These are phyloP conservation scores for Solanum hybrid DNA, from an alignment of 305 asterid genomes.

Conservation along the genomic window DNA sequence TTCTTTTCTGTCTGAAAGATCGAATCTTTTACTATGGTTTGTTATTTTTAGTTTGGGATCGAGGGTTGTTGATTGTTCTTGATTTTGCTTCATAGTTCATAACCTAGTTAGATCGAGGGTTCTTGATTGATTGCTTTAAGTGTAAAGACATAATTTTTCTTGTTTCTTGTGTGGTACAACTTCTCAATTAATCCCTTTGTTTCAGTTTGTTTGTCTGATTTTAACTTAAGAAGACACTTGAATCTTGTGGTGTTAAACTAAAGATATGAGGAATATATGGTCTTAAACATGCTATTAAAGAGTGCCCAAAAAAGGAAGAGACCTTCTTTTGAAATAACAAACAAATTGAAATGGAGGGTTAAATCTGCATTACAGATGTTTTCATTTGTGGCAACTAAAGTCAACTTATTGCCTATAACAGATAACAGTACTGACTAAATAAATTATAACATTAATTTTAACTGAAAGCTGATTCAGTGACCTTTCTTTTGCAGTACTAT, in stretches of 20 bases:
- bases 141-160: background rate
- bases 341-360: background rate
- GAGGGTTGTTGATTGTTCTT: background rate
- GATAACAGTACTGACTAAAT: background rate
- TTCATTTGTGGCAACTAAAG: background rate
- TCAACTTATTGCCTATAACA: background rate
- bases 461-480: background rate
- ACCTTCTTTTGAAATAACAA: background rate
- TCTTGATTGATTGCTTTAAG: background rate
- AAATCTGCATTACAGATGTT: background rate
- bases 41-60: background rate
- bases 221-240: background rate
- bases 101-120: background rate
- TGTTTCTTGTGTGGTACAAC: background rate
- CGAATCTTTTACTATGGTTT: background rate
- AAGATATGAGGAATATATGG: background rate
- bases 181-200: background rate
- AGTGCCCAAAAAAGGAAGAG: background rate
- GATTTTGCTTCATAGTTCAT: background rate
- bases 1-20: background rate
- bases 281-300: background rate
- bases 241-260: background rate
- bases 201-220: background rate
- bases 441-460: too few relatives aligned
- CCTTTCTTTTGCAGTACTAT: slow-evolving; percentile 59